phyloP scores from a whole-genome alignment of 352 stramenopile species.

The Pythium chondricola region DNA sequence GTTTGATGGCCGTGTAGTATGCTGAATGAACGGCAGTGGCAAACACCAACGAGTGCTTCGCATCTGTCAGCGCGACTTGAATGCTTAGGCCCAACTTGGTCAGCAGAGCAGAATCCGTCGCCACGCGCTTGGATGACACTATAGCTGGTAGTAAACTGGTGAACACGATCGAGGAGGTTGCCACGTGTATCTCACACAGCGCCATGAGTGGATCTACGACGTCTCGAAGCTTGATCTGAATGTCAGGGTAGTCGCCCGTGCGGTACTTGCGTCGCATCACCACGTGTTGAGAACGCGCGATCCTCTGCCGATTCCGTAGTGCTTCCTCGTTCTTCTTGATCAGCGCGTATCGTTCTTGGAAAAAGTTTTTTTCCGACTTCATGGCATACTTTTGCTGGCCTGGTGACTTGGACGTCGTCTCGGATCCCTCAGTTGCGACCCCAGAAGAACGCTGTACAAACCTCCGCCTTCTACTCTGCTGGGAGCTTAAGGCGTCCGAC shows the following conservation, averaged over 20 bases:
- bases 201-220: conserved; percentile 60
- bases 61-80: conserved; percentile 7
- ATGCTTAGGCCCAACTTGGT: conserved; percentile 5
- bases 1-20: conserved; percentile 37
- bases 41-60: conserved; percentile 14
- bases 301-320: conserved; percentile 35
- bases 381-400: not conserved
- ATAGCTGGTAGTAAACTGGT: conserved; percentile 23
- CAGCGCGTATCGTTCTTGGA: conserved; percentile 54
- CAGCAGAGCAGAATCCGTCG: not conserved
- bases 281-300: conserved; percentile 44
- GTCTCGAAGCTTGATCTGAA: conserved; percentile 67
- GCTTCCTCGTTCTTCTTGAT: conserved; percentile 52
- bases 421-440: too few species aligned
- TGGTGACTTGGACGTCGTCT: not conserved
- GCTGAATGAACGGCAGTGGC: conserved; percentile 29
- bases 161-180: conserved; percentile 29
- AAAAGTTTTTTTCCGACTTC: conserved; percentile 38
- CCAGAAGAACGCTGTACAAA: conserved; percentile 35
- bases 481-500: not conserved
- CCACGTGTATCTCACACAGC: conserved; percentile 43
- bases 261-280: conserved; percentile 66
- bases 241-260: conserved; percentile 67
- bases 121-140: conserved; percentile 3
- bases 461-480: conserved; percentile 1